Evolutionary conservation across 768 basidiomycete genomes (phyloP).

Genomic region (Serendipita sp.): DNA sequence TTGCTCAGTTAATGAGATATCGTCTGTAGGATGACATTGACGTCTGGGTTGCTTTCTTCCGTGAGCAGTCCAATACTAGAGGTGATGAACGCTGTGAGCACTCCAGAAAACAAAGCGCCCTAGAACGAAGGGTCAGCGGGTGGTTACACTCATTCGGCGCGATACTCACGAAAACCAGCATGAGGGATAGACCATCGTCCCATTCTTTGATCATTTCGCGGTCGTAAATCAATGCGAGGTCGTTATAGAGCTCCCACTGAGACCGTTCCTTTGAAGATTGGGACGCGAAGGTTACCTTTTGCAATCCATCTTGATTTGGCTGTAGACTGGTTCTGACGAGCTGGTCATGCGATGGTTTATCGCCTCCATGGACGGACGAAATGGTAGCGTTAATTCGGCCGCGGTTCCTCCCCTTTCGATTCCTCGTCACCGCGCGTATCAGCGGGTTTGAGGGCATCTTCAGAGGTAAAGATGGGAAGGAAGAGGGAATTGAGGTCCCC

Average conservation of each 20-base stretch:
- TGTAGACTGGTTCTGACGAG: background rate
- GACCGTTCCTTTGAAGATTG: background rate
- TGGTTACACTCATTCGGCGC: too few species aligned
- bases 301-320: constrained; percentile 9
- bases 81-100: constrained; percentile 3
- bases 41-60: too few species aligned
- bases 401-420: too few species aligned
- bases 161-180: background rate
- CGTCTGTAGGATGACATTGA: background rate
- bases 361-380: too few species aligned
- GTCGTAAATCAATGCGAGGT: background rate
- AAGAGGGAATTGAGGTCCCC: too few species aligned
- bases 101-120: background rate
- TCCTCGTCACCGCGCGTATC: too few species aligned
- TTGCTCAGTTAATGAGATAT: background rate
- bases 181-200: background rate
- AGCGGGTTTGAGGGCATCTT: too few species aligned
- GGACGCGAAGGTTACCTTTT: too few species aligned
- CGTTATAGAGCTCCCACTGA: background rate
- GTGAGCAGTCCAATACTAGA: background rate
- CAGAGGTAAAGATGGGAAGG: too few species aligned
- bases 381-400: too few species aligned
- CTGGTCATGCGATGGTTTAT: too few species aligned
- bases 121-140: too few species aligned
- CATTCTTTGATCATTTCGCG: background rate